phyloP scores from a whole-genome alignment of 257 asterid species.

The Solanum rostratum region DNA sequence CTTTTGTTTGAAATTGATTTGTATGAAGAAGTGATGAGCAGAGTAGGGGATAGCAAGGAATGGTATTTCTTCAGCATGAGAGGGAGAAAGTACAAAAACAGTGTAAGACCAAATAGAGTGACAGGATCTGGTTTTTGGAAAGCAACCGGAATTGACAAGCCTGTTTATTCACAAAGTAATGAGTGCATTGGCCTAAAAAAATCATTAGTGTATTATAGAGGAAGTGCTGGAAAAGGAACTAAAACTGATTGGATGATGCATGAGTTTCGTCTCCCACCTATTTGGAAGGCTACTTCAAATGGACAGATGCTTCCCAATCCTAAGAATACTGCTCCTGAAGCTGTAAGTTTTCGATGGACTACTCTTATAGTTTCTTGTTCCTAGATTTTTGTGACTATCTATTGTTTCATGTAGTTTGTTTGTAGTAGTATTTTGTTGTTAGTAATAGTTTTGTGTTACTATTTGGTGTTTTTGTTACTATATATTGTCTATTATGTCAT shows the following conservation, averaged over 20 bases:
- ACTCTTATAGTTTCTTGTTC: neutral
- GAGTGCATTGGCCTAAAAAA: constrained; percentile 17
- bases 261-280: constrained; percentile 19
- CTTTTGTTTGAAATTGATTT: neutral
- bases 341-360: neutral
- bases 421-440: neutral
- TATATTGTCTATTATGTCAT: neutral
- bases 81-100: constrained; percentile 45
- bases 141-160: constrained; percentile 14
- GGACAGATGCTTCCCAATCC: neutral
- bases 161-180: neutral
- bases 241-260: constrained; percentile 32
- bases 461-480: too few species aligned
- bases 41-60: constrained; percentile 27
- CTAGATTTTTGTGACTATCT: neutral
- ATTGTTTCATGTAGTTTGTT: neutral
- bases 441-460: neutral
- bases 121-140: constrained; percentile 18
- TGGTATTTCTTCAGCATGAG: constrained; percentile 55
- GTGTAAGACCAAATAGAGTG: constrained; percentile 25
- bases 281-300: neutral
- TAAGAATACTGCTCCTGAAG: neutral
- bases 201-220: constrained; percentile 14
- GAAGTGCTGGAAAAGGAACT: constrained; percentile 22
- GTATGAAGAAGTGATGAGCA: neutral